Evolutionary conservation across 208 protist genomes (phyloP), one percentile per base, ranked within the genome.

Genomic region (Crithidia bombi): DNA sequence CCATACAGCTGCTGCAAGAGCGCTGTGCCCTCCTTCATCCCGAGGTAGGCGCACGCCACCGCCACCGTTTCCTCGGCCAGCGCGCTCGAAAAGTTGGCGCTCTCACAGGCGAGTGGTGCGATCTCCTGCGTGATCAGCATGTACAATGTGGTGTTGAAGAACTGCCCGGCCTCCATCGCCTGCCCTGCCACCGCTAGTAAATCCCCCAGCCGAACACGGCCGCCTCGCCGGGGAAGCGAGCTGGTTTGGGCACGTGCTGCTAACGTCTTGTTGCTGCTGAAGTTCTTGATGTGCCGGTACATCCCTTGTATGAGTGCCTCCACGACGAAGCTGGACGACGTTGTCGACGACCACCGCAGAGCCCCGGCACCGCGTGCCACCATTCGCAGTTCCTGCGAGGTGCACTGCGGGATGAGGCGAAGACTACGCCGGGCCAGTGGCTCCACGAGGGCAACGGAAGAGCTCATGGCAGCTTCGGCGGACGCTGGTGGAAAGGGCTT

Each of bases 371-470:
- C 89, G 30, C 72, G 64, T 3, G 84, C 78, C 9, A 94, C 63
- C 81, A 94, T 91, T 11, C 74, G 59, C 36, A 94, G 44, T 63
- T 94, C 89, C 26, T 78, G 75, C 36, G 83, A 61, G 10, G 56
- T 66, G 66, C 89, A 94, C 32, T 64, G 47, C 19, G 79, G 83
- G 19, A 69, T 51, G 12, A 90, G 23, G 26, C 82, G 85, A 15
- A 78, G 57, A 32, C 46, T 71, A 21, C 65, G 75, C 3, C 47
- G 51, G 0, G 63, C 66, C 5, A 79, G 67, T 12, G 73, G 33
- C 6, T 62, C 73, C 1, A 38, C 51, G 15, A 35, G 44, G 23
- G 39, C 47, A 7, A 21, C 26, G 1, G 43, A 26, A 9, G 32
- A 65, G 0, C 23, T 75, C 41, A 49, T 58, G 69, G 36, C 47